These are phyloP conservation scores for Moricandia moricandioides DNA, from an alignment of 345 rosid genomes.

Conservation along the genomic window DNA sequence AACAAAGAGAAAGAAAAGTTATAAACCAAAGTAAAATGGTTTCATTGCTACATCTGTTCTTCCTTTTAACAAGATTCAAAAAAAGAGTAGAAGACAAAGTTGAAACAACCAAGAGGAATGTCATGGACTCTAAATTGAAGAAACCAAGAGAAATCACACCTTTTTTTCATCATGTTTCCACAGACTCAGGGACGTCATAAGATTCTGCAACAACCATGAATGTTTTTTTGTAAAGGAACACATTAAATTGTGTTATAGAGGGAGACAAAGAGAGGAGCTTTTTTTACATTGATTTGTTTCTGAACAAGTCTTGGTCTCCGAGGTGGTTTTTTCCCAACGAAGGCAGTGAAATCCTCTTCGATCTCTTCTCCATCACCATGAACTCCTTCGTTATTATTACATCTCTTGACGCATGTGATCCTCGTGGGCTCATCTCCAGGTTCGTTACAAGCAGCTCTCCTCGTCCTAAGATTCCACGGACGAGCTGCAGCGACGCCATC, in stretches of 20 bases:
- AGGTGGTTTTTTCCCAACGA: conserved; percentile 52
- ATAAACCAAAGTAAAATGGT: conserved; percentile 29
- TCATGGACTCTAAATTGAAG: neutral
- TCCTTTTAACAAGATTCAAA: conserved; percentile 27
- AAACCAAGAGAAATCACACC: neutral
- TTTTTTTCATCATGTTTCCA: conserved; percentile 38
- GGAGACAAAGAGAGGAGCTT: neutral
- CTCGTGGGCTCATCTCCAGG: conserved; percentile 34
- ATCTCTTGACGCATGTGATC: conserved; percentile 18
- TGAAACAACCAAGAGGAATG: conserved; percentile 24
- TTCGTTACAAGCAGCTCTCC: conserved; percentile 60
- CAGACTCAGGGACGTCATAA: conserved; percentile 56
- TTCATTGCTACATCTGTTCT: conserved; percentile 30
- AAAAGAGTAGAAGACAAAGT: conserved; percentile 8
- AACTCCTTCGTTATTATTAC: neutral
- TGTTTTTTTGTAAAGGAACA: too few species aligned
- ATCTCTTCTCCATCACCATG: conserved; percentile 48
- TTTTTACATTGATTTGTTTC: conserved; percentile 59
- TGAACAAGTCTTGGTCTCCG: conserved; percentile 51
- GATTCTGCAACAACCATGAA: conserved; percentile 49
- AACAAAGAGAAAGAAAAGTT: conserved; percentile 5
- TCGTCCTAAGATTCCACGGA: conserved; percentile 77
- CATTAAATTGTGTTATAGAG: neutral
- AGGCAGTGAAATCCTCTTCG: conserved; percentile 54
- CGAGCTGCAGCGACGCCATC: conserved; percentile 8